Percentiles rank a stretch among this genome's conserved stretches.
Evolutionary conservation across 352 stramenopile genomes (phyloP).

Genomic region (Thraustotheca clavata): DNA sequence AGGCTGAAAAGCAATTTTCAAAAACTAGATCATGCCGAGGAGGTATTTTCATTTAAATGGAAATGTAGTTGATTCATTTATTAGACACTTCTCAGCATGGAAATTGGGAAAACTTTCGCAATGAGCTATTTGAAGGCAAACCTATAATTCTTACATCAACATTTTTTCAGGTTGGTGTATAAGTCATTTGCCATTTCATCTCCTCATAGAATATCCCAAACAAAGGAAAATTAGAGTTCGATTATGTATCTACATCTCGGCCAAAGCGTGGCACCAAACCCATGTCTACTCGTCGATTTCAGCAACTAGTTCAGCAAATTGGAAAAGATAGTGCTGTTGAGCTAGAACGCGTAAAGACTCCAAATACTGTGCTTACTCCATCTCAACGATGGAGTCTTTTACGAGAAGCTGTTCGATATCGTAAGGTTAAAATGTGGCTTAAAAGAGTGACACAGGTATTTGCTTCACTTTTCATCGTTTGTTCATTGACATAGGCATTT

Average conservation of each 20-base stretch:
- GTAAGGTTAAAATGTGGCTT: slow-evolving; percentile 12
- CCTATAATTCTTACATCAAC: slow-evolving; percentile 53
- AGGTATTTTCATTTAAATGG: background rate
- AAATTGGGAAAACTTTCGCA: slow-evolving; percentile 90
- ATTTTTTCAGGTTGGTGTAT: slow-evolving; percentile 46
- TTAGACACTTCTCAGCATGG: slow-evolving; percentile 81
- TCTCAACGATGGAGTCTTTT: slow-evolving; percentile 9
- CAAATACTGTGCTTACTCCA: background rate
- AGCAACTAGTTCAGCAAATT: slow-evolving; percentile 48
- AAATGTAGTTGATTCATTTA: background rate
- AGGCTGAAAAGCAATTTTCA: slow-evolving; percentile 52
- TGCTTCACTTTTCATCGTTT: background rate
- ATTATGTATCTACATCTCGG: slow-evolving; percentile 81
- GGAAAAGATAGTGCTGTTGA: slow-evolving; percentile 1
- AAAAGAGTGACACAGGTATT: slow-evolving; percentile 1
- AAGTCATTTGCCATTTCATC: background rate
- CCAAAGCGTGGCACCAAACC: slow-evolving; percentile 50
- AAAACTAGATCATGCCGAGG: slow-evolving; percentile 38
- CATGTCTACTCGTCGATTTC: slow-evolving; percentile 58
- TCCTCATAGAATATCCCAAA: slow-evolving; percentile 32
- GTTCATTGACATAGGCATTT: slow-evolving; percentile 6
- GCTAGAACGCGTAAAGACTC: background rate
- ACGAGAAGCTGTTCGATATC: slow-evolving; percentile 1
- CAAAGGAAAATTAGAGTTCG: slow-evolving; percentile 74
- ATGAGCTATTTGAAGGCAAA: slow-evolving; percentile 75